These are phyloP conservation scores for Gracilaria caudata DNA, from an alignment of 23 red algal species.

Conservation along the genomic window DNA sequence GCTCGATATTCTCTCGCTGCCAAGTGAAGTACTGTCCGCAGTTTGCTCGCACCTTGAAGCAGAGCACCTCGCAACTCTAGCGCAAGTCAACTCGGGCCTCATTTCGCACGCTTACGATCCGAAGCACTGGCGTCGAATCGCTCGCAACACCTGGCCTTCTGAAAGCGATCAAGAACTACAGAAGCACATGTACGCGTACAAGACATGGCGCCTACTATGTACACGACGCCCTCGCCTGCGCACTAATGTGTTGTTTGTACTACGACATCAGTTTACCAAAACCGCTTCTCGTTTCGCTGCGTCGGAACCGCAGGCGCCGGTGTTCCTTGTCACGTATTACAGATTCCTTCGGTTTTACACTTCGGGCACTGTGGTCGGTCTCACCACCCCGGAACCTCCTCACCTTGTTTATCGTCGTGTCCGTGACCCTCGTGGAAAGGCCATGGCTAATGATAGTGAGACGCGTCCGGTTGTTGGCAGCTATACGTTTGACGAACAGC, in stretches of 20 bases:
- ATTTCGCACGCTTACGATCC: conserved; percentile 48
- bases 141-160: conserved; percentile 31
- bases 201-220: conserved; percentile 52
- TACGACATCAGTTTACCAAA: conserved; percentile 61
- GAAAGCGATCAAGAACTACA: conserved; percentile 8
- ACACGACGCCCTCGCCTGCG: conserved; percentile 56
- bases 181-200: conserved; percentile 32
- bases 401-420: conserved; percentile 35
- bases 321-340: conserved; percentile 58
- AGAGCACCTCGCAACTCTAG: conserved; percentile 22
- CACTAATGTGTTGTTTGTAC: conserved; percentile 52
- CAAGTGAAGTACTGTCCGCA: conserved; percentile 17
- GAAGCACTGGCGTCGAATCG: conserved; percentile 50
- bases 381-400: conserved; percentile 58
- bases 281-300: conserved; percentile 17
- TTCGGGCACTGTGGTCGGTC: conserved; percentile 45
- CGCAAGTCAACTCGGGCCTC: conserved; percentile 38
- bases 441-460: background rate
- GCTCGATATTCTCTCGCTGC: conserved; percentile 25
- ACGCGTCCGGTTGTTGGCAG: conserved; percentile 23
- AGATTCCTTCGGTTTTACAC: conserved; percentile 61
- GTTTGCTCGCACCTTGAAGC: conserved; percentile 47
- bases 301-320: conserved; percentile 40
- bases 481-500: conserved; percentile 38
- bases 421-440: conserved; percentile 17